Evolutionary conservation across 2,329 filamentous ascomycete genomes (phyloP), one percentile per base, ranked within the genome.

Genomic region (Drechslerella coelobrocha): DNA sequence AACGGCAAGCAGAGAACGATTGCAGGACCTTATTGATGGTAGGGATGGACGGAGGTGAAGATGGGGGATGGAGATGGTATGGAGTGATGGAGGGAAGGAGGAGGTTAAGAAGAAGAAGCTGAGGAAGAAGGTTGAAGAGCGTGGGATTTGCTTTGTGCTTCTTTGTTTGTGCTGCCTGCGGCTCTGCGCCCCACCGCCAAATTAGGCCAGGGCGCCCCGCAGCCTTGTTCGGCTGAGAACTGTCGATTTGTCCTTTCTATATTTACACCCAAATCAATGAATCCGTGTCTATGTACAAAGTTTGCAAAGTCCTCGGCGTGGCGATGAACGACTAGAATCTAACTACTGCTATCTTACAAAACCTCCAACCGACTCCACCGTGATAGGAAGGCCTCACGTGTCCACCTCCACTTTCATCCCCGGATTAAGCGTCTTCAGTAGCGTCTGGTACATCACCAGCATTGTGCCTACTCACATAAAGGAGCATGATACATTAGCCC

Each of bases 361-460:
- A 54, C 24, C 23, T 54, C 7, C 19, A n/a, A 50, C 19, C 7
- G 8, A 8, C n/a, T 19, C 8, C 8, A 31, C 29, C 31, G 31
- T 24, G 51, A 19, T 10, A 27, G 12, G 26, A 29, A 4, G 12
- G 3, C 14, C 17, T 48, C 51, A 69, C 9, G 2, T 50, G 14
- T 69, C 65, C 9, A 69, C 19, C 27, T 69, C 57, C 21, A 69
- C 27, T 9, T 52, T 50, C 57, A 69, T 56, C 17, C 59, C 65
- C 12, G 65, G 65, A 50, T 69, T 69, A 39, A 69, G 50, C 27
- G 57, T 53, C 62, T 75, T 76, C 24, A 76, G 50, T 4, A 76
- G 27, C 31, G 72, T 75, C 60, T 76, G 75, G 45, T 76, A 76
- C 63, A 76, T 54, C 31, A 76, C 74, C 51, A 76, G 51, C 75